Evolutionary conservation across 176 grass and related monocot species (phyloP).

Genomic region (Chrysopogon serrulatus): DNA sequence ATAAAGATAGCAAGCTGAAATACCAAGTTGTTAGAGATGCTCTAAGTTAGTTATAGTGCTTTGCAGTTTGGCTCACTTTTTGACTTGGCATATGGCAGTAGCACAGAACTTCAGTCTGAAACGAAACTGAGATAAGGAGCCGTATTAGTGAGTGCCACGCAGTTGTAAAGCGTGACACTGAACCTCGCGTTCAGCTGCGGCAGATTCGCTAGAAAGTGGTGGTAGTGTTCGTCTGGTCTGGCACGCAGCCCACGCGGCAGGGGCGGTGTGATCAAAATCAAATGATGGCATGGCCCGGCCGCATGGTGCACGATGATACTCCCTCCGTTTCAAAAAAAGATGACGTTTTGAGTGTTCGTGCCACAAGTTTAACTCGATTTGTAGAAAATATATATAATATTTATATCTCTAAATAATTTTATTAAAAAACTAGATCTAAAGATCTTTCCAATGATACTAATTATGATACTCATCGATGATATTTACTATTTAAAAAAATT

Average conservation of each 20-base stretch:
- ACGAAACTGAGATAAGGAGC: not conserved
- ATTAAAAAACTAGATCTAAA: too few relatives aligned
- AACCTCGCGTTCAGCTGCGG: not conserved
- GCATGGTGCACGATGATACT: not conserved
- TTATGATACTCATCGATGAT: too few relatives aligned
- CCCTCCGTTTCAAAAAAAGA: too few relatives aligned
- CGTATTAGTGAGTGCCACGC: not conserved
- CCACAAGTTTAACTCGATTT: too few relatives aligned
- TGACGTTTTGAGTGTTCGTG: too few relatives aligned
- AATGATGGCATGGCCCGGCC: not conserved
- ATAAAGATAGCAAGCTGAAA: too few relatives aligned
- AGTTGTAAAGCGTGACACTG: conserved; percentile 1
- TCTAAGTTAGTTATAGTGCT: not conserved
- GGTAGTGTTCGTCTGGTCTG: not conserved
- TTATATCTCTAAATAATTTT: too few relatives aligned
- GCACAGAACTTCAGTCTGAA: not conserved
- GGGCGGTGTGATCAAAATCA: not conserved
- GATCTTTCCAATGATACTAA: too few relatives aligned
- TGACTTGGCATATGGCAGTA: not conserved
- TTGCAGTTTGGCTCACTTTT: not conserved
- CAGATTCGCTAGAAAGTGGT: conserved; percentile 2
- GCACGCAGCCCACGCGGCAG: too few relatives aligned
- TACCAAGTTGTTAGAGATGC: too few relatives aligned
- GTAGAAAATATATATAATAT: too few relatives aligned
- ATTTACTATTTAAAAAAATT: too few relatives aligned